Percentiles rank a stretch among this genome's conserved stretches.
These are phyloP conservation scores for Trichothecium roseum DNA, from an alignment of 2,329 filamentous ascomycete species.

Conservation along the genomic window DNA sequence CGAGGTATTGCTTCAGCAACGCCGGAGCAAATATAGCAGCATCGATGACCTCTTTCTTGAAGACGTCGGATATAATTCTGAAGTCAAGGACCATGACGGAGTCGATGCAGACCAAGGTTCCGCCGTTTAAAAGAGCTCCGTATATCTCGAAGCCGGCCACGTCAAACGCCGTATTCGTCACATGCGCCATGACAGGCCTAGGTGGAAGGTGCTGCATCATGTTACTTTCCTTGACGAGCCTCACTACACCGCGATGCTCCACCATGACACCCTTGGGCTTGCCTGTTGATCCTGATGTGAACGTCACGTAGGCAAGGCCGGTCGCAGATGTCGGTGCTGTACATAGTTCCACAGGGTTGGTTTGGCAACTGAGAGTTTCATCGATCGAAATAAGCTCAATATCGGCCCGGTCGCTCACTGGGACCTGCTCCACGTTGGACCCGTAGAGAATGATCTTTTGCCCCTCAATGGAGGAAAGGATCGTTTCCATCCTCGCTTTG, in stretches of 20 bases:
- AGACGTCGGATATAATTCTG: neutral
- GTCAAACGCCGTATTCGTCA: conserved; percentile 7
- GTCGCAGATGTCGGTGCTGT: neutral
- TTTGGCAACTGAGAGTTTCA: neutral
- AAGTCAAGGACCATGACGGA: conserved; percentile 4
- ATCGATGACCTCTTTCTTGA: neutral
- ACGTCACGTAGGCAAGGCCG: conserved; percentile 25
- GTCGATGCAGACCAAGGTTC: conserved; percentile 8
- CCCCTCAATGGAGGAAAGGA: conserved; percentile 5
- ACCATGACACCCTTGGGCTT: conserved; percentile 35
- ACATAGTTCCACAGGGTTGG: neutral
- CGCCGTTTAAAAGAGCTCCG: conserved; percentile 3
- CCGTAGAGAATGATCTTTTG: neutral
- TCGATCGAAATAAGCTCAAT: conserved; percentile 1
- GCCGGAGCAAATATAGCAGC: neutral
- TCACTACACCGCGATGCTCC: conserved; percentile 6
- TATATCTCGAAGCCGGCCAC: conserved; percentile 6
- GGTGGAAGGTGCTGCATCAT: neutral
- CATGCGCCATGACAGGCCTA: conserved; percentile 4
- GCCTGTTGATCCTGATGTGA: conserved; percentile 42
- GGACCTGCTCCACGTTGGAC: neutral
- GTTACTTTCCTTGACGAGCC: conserved; percentile 6
- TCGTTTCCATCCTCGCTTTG: conserved; percentile 3
- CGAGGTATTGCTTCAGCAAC: conserved; percentile 2
- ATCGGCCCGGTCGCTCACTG: neutral